Percentiles rank a stretch among this genome's conserved stretches.
Conservation (phyloP, 495 filamentous ascomycete genomes). For the Aspergillus indologenus region DNA sequence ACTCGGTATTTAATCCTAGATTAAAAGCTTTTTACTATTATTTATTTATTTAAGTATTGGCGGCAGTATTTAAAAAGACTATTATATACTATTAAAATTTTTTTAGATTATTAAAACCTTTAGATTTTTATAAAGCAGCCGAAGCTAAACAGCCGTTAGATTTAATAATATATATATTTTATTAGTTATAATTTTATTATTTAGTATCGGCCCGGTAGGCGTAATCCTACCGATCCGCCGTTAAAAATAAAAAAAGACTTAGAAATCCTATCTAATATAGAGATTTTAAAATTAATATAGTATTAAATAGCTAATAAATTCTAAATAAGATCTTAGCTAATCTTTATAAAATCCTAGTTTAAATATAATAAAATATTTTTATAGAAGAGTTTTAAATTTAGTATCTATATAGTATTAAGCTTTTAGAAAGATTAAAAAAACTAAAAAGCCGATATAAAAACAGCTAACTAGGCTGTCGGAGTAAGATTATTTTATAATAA, state of each 20-base stretch:
- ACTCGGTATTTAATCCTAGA: not conserved
- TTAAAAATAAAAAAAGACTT: not conserved
- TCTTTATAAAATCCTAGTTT: not conserved
- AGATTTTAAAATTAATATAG: not conserved
- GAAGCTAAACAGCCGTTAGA: not conserved
- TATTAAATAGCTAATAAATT: not conserved
- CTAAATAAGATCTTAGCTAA: not conserved
- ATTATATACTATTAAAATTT: not conserved
- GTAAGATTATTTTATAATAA: not conserved
- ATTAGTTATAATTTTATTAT: not conserved
- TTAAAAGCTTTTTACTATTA: constrained; percentile 7
- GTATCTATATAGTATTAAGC: not conserved
- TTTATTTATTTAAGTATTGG: constrained; percentile 2
- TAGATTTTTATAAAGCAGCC: not conserved
- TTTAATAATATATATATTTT: not conserved
- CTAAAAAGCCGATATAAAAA: not conserved
- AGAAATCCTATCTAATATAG: not conserved
- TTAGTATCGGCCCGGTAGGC: not conserved
- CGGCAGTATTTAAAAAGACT: not conserved
- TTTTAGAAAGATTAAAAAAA: not conserved
- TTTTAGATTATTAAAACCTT: not conserved
- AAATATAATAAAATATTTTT: not conserved
- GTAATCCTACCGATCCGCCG: not conserved
- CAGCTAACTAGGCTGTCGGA: not conserved
- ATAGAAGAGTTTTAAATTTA: not conserved